Percentiles rank a stretch among this genome's conserved stretches.
These are phyloP conservation scores for Rhododendron griersonianum DNA, from an alignment of 148 eudicot genomes.

Conservation along the genomic window DNA sequence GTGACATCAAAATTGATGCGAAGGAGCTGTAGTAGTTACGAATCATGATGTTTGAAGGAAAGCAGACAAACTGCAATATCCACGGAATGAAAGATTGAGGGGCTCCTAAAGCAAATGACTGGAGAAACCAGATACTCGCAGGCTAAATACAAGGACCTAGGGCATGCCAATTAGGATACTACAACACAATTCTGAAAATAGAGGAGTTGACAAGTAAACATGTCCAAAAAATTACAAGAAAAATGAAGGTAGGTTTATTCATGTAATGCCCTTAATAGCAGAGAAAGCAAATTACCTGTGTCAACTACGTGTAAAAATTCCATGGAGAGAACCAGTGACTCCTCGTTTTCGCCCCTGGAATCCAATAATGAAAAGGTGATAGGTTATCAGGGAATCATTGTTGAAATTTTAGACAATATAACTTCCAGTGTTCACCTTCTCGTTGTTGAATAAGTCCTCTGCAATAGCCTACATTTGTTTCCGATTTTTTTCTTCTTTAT, in stretches of 20 bases:
- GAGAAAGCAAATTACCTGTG: constrained; percentile 16
- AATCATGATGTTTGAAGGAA: too few relatives aligned
- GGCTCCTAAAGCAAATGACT: too few relatives aligned
- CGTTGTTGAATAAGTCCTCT: constrained; percentile 79
- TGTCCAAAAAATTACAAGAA: background rate
- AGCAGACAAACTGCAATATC: too few relatives aligned
- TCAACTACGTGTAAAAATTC: constrained; percentile 48
- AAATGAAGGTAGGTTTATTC: background rate
- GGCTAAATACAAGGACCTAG: background rate
- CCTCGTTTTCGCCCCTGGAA: constrained; percentile 57
- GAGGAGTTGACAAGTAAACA: background rate
- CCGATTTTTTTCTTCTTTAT: constrained; percentile 81
- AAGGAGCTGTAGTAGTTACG: too few relatives aligned
- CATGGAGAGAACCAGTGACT: constrained; percentile 51
- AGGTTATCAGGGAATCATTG: background rate
- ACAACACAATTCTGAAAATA: background rate
- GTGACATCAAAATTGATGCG: too few relatives aligned
- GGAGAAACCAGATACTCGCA: too few relatives aligned
- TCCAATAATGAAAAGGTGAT: background rate
- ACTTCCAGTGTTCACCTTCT: constrained; percentile 42
- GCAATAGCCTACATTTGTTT: constrained; percentile 90
- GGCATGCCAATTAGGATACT: background rate
- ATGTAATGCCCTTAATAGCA: constrained; percentile 1
- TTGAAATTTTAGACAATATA: background rate
- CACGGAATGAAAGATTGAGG: too few relatives aligned